Base-by-base conservation (phyloP, 495 filamentous ascomycete species). In the Xylaria bambusicola region DNA sequence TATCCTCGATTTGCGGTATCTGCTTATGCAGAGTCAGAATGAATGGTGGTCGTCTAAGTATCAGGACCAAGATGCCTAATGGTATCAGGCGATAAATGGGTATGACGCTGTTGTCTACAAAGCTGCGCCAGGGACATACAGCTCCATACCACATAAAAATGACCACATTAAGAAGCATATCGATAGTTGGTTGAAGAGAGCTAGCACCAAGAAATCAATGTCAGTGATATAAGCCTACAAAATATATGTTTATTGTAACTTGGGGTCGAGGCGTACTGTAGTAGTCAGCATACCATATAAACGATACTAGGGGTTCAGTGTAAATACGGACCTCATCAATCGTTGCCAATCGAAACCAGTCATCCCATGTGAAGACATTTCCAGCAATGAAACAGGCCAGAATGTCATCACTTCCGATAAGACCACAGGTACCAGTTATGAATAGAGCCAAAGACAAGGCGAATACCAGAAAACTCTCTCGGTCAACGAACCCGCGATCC, bases 381-480 rank as follows among this genome's bases (percentile, higher is more conserved):
- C 93, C 93, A 17, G 93, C 92, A 58, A 97, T 86, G 65, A 98
- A 98, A 74, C 91, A 96, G 2, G 93, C 92, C 1, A 98, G 80
- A 15, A 97, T 87, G 61, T 97, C 93, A 71, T 97, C 93, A 44
- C 86, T 94, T 2, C 93, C 93, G 57, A 97, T 85, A 80, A 96
- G 84, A 10, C 92, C 92, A 63, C 89, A 91, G 0, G 91, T 96
- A 12, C 91, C 92, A 3, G 89, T 80, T 56, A 95, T 89, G 66
- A 97, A 96, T 9, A 94, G 77, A 67, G 78, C 67, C n/a, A 74
- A 62, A 5, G 74, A 74, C 46, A 79, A 66, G 35, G 78, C 70
- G 69, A 76, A 96, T 6, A 96, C 90, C 10, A 96, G 75, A 67
- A 97, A 97, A 72, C 89, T 95, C 73, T 97, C 92, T 31, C 89